Base-by-base conservation (phyloP, 345 rosid species). In the Combretum micranthum region DNA sequence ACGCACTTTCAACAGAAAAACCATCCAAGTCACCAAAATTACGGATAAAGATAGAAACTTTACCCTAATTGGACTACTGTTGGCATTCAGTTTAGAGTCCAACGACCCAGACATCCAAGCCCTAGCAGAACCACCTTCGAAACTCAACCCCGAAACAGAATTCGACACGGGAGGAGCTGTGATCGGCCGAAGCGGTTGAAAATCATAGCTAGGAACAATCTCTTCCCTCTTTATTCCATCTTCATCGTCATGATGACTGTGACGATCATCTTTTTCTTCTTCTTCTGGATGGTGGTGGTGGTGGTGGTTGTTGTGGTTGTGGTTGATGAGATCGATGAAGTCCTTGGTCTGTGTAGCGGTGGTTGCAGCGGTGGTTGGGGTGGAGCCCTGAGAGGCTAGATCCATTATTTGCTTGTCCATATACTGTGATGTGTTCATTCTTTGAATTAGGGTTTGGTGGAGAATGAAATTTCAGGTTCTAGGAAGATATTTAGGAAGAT, bases 361-460 rank as follows among this genome's bases (percentile, higher is more conserved):
- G 5, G 39, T 32, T 17, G 74, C 52, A 3, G 76, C 21, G 17
- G 71, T 32, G 5, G 39, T 32, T 9, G 39, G 39, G 39, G 10
- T 32, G 39, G 71, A 54, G 0, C 72, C 72, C 3, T 77, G 62
- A 4, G 77, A 64, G 20, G 84, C 70, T 59, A 85, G 78, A 78
- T 90, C 92, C 96, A 85, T 87, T 57, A 82, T 77, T 69, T 85
- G 92, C 67, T 91, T 86, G 78, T 88, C 95, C 76, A 83, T 80
- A 62, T 69, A 85, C 79, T 72, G 75, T 59, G 78, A 69, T 52
- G 84, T 53, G 62, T 82, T 84, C 92, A 88, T 87, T 9, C 9
- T 32, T 4, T 4, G 10, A 32, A 32, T 5, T 1, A 32, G 39
- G 9, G 39, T 32, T 32, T 32, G 39, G 4, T 32, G 39, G 26